Evolutionary conservation across 305 asterid genomes (phyloP), one percentile per base, ranked within the genome.

Genomic region (Fraxinus ornus): DNA sequence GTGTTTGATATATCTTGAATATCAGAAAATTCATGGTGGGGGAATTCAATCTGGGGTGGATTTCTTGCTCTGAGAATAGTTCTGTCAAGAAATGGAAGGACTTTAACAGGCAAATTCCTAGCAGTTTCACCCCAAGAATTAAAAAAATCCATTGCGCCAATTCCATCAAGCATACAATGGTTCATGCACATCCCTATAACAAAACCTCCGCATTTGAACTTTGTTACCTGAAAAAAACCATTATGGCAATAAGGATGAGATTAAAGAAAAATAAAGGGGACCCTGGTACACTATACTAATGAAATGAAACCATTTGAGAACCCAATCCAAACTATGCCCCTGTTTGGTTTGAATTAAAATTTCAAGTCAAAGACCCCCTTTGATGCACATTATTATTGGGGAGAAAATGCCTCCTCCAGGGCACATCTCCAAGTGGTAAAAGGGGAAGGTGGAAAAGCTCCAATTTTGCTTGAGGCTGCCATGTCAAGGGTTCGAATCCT

Each of bases 131-230:
- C 95, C 99, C 99, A 95, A 2, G 92, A 82, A 39, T 95, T 95
- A 5, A 93, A 92, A 78, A 94, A 95, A 35, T 94, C 97, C 98
- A 95, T 94, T 0, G 98, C 99, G 0, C 91, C 97, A 60, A 92
- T 90, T 57, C 99, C 99, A 76, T 95, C 99, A 55, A 90, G 89
- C 96, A 94, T 90, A 78, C 96, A 90, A 75, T 95, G 99, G 82
- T 95, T 94, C 97, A 94, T 90, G 88, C 98, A 88, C 73, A 95
- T 24, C 5, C 98, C 99, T 0, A 94, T 88, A 17, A 90, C 97
- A 82, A 94, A 94, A 15, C 99, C 99, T 28, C 99, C 99, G 85
- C 98, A 92, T 82, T 92, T 92, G 94, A 95, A 95, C 84, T 91
- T 91, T 4, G 99, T 95, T 79, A 94, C 97, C 98, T 95, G 85